Conservation (phyloP, 202 grass and related monocot species). For the Zizania palustris region DNA sequence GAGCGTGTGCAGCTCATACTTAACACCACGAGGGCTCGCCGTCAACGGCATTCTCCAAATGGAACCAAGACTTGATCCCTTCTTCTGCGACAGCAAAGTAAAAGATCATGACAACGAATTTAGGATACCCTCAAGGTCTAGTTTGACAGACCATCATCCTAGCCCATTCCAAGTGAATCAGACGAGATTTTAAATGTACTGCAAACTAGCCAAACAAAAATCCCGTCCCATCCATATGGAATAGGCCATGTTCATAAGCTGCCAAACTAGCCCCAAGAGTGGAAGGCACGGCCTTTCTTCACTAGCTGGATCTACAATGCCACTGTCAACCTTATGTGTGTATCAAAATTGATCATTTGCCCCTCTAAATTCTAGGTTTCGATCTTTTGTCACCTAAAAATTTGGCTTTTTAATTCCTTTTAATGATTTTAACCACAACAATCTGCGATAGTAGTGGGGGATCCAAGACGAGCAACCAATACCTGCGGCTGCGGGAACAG, state of each 20-base stretch:
- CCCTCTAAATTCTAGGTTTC: too few species aligned
- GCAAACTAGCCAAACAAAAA: too few species aligned
- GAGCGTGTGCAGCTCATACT: slow-evolving; percentile 77
- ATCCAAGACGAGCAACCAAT: slow-evolving; percentile 3
- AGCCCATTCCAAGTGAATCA: too few species aligned
- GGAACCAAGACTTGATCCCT: slow-evolving; percentile 38
- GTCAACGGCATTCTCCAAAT: slow-evolving; percentile 48
- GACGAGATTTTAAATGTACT: too few species aligned
- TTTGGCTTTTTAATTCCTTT: too few species aligned
- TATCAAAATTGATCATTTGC: neutral
- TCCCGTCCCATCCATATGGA: too few species aligned
- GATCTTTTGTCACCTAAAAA: too few species aligned
- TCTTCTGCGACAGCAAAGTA: slow-evolving; percentile 39
- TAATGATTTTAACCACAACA: too few species aligned
- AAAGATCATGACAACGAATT: neutral
- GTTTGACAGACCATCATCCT: too few species aligned
- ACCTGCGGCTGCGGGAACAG: slow-evolving; percentile 62
- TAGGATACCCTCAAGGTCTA: neutral
- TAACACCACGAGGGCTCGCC: slow-evolving; percentile 47
- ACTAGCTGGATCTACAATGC: neutral
- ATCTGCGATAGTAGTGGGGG: too few species aligned
- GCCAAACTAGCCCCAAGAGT: too few species aligned
- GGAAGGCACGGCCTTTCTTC: neutral
- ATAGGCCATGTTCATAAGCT: too few species aligned
- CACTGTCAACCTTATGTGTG: neutral